Evolutionary conservation across 1,139 yeast species (phyloP).

Genomic region (Magnusiomyces suaveolens): DNA sequence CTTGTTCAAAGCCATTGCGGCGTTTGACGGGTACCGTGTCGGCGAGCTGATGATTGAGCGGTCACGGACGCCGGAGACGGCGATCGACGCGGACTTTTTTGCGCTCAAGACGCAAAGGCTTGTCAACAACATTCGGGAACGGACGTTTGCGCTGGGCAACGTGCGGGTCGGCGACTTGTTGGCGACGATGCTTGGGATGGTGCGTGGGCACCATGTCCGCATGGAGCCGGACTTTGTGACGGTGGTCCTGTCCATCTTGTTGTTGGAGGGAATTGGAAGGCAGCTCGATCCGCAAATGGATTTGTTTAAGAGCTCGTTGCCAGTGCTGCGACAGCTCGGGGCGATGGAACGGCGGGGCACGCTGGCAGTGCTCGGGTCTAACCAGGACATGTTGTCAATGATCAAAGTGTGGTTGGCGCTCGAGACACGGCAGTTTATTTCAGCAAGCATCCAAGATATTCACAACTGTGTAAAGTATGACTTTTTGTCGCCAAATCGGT

Average conservation of each 20-base stretch:
- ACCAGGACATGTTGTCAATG: slow-evolving; percentile 64
- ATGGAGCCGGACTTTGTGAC: slow-evolving; percentile 97
- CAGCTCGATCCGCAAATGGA: slow-evolving; percentile 88
- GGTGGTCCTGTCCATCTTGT: slow-evolving; percentile 79
- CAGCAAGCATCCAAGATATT: slow-evolving; percentile 71
- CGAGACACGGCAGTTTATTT: slow-evolving; percentile 80
- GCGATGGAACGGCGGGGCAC: slow-evolving; percentile 41
- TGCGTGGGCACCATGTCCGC: slow-evolving; percentile 84
- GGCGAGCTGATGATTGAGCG: slow-evolving; percentile 94
- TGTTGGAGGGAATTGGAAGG: slow-evolving; percentile 90
- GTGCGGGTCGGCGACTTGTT: slow-evolving; percentile 86
- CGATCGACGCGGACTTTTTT: slow-evolving; percentile 70
- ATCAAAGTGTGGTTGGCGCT: slow-evolving; percentile 84
- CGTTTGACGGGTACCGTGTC: slow-evolving; percentile 87
- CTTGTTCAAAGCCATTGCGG: slow-evolving; percentile 76
- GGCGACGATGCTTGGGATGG: slow-evolving; percentile 83
- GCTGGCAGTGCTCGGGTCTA: slow-evolving; percentile 36
- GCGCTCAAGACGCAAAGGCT: slow-evolving; percentile 78
- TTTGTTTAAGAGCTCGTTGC: slow-evolving; percentile 87
- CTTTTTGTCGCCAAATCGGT: slow-evolving; percentile 58
- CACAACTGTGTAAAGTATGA: slow-evolving; percentile 50
- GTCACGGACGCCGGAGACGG: slow-evolving; percentile 90
- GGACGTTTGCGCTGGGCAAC: slow-evolving; percentile 88
- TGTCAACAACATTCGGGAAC: slow-evolving; percentile 68
- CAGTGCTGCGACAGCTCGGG: slow-evolving; percentile 77